A percentile compares a stretch with the other conserved stretches of the same genome.
phyloP scores from a whole-genome alignment of 306 rosid species.

The Sphenostylis stenocarpa region DNA sequence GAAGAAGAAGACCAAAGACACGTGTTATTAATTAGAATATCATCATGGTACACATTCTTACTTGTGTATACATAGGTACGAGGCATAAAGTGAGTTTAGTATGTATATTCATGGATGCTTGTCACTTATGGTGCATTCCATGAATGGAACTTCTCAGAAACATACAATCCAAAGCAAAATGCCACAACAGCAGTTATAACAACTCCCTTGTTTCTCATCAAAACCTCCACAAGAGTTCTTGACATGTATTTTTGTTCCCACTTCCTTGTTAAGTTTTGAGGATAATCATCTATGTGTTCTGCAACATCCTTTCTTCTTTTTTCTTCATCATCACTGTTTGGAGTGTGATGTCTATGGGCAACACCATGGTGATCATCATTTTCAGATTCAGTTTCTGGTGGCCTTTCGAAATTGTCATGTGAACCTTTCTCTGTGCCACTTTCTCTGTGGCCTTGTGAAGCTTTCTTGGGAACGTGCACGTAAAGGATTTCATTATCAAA shows the following conservation, averaged over 20 bases:
- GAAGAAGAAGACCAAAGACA: no score
- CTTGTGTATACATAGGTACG: background rate
- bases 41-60: background rate
- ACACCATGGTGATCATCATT: background rate
- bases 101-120: background rate
- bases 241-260: conserved; percentile 33
- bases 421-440: background rate
- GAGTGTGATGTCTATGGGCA: no score
- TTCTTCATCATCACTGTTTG: background rate
- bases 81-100: background rate
- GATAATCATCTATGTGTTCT: background rate
- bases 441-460: conserved; percentile 11
- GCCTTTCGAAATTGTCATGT: background rate
- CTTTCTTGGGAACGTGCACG: conserved; percentile 40
- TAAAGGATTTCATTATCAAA: conserved; percentile 48
- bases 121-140: background rate
- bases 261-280: conserved; percentile 25
- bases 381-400: background rate
- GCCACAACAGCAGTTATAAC: conserved; percentile 46
- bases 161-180: conserved; percentile 49
- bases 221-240: conserved; percentile 16
- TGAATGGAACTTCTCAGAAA: conserved; percentile 32
- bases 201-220: conserved; percentile 44
- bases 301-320: background rate
- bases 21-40: background rate